Percentiles rank a stretch among this genome's conserved stretches.
Evolutionary conservation across 1,284 basidiomycete genomes (phyloP).

Genomic region (Mrakiaceae sp.): DNA sequence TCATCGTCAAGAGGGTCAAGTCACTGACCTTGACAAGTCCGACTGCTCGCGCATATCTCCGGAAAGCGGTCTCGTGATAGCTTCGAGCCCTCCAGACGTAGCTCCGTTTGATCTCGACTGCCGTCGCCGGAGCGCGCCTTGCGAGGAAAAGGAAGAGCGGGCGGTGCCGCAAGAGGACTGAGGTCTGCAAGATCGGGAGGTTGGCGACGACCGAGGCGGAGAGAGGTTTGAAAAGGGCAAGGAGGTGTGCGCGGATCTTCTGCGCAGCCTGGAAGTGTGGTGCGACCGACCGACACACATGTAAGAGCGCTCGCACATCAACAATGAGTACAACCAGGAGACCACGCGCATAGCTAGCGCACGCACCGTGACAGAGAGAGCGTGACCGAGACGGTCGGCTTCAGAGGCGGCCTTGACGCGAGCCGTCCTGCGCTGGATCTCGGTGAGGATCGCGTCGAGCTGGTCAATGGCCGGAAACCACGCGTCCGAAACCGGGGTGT

Average conservation of each 20-base stretch:
- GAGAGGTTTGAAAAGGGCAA: constrained; percentile 70
- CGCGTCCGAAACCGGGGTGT: constrained; percentile 65
- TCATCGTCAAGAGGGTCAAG: not conserved
- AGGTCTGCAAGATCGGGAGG: constrained; percentile 82
- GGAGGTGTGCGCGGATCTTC: constrained; percentile 79
- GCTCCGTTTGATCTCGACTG: constrained; percentile 77
- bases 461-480: constrained; percentile 73
- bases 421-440: constrained; percentile 49
- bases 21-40: constrained; percentile 56
- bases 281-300: not conserved
- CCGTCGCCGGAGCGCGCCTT: constrained; percentile 67
- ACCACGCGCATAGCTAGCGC: no score
- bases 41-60: constrained; percentile 75
- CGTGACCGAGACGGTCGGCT: constrained; percentile 33
- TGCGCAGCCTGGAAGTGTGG: constrained; percentile 53
- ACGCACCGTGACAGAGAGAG: not conserved
- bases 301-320: no score
- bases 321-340: no score
- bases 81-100: constrained; percentile 74
- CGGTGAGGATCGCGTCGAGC: constrained; percentile 62
- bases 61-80: constrained; percentile 93
- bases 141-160: constrained; percentile 77
- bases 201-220: constrained; percentile 77
- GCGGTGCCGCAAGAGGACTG: constrained; percentile 72
- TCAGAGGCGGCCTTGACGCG: constrained; percentile 77